Percentiles rank a stretch among this genome's conserved stretches.
Conservation (phyloP, 2,329 filamentous ascomycete genomes). For the Nectriaceae sp. region DNA sequence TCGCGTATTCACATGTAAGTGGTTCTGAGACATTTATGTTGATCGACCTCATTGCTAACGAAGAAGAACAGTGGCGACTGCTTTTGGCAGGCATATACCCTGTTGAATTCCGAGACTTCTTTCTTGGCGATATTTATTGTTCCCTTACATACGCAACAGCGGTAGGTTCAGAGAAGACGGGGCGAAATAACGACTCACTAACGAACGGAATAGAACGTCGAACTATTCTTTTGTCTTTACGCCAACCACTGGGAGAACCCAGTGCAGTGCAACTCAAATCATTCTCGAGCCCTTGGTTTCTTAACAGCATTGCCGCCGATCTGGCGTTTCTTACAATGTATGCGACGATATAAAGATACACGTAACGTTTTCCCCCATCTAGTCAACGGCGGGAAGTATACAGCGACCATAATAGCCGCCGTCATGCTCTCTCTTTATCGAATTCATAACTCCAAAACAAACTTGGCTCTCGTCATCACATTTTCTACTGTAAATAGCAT, state of each 20-base stretch:
- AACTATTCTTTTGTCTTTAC: slow-evolving; percentile 94
- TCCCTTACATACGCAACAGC: slow-evolving; percentile 89
- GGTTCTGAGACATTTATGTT: not conserved
- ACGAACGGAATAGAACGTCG: slow-evolving; percentile 67
- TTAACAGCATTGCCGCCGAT: slow-evolving; percentile 81
- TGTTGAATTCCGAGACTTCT: slow-evolving; percentile 97
- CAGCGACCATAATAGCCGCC: slow-evolving; percentile 78
- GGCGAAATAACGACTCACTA: slow-evolving; percentile 6
- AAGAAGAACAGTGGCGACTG: slow-evolving; percentile 68
- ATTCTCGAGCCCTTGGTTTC: slow-evolving; percentile 85
- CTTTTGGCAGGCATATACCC: slow-evolving; percentile 84
- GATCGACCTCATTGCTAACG: not conserved
- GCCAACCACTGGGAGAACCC: slow-evolving; percentile 75
- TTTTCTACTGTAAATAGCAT: slow-evolving; percentile 81
- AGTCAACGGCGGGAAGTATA: slow-evolving; percentile 90
- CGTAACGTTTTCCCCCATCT: slow-evolving; percentile 88
- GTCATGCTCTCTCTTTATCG: slow-evolving; percentile 82
- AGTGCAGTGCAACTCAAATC: slow-evolving; percentile 77
- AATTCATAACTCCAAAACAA: slow-evolving; percentile 58
- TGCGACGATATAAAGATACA: slow-evolving; percentile 87
- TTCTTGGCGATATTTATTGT: slow-evolving; percentile 96
- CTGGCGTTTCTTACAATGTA: slow-evolving; percentile 87
- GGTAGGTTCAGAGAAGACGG: slow-evolving; percentile 53
- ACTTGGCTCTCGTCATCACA: slow-evolving; percentile 73
- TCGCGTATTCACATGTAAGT: slow-evolving; percentile 83